Evolutionary conservation across 495 filamentous ascomycete genomes (phyloP).

Genomic region (Chaetomium cochliodes): DNA sequence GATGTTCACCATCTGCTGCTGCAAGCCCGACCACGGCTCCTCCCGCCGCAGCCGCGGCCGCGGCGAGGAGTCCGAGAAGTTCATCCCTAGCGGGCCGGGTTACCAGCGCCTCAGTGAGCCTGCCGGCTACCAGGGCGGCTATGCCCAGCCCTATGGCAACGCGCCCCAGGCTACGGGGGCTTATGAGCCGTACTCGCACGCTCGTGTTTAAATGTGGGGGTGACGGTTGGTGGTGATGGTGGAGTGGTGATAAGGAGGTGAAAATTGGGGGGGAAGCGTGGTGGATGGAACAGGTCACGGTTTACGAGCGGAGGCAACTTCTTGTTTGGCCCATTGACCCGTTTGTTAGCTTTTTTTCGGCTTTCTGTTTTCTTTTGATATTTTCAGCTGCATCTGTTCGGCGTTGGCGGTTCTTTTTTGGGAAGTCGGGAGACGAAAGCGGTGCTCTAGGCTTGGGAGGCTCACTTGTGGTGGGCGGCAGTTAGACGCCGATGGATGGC

Average conservation of each 20-base stretch:
- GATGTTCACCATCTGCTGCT: slow-evolving; percentile 89
- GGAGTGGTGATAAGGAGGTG: not conserved
- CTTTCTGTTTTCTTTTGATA: slow-evolving; percentile 12
- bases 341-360: not conserved
- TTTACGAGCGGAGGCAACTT: not conserved
- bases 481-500: slow-evolving; percentile 13
- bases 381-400: slow-evolving; percentile 21
- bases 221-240: not conserved
- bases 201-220: slow-evolving; percentile 35
- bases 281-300: not conserved
- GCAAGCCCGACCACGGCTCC: slow-evolving; percentile 48
- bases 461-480: not conserved
- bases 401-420: slow-evolving; percentile 22
- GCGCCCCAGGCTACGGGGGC: slow-evolving; percentile 34
- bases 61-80: slow-evolving; percentile 46
- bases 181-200: slow-evolving; percentile 57
- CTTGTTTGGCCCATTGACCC: not conserved
- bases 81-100: slow-evolving; percentile 37
- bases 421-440: not conserved
- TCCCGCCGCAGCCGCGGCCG: slow-evolving; percentile 24
- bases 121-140: slow-evolving; percentile 28
- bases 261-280: not conserved
- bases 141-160: slow-evolving; percentile 37
- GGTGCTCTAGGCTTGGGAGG: not conserved
- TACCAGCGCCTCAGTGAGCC: slow-evolving; percentile 49